phyloP scores from a whole-genome alignment of 1,284 basidiomycete genomes.

The Ceratobasidium sp. region DNA sequence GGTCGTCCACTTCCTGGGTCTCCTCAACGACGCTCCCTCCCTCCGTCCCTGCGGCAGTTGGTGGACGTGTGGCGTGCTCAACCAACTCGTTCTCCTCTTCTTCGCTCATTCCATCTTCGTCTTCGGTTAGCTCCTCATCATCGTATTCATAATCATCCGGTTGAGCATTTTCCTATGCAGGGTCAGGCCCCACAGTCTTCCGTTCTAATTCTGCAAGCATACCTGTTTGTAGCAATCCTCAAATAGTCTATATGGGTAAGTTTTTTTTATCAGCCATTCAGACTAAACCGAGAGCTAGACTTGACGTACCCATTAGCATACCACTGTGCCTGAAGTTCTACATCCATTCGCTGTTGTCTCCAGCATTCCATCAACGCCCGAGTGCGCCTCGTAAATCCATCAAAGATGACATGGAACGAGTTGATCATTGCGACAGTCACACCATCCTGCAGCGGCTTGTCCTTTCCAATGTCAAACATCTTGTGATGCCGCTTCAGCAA shows the following conservation, averaged over 20 bases:
- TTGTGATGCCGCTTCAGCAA: slow-evolving; percentile 31
- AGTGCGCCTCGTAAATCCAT: slow-evolving; percentile 24
- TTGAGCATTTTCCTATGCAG: slow-evolving; percentile 3
- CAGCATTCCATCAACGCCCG: slow-evolving; percentile 29
- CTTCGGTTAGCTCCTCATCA: slow-evolving; percentile 18
- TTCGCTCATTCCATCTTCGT: neutral
- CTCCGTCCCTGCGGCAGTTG: slow-evolving; percentile 4
- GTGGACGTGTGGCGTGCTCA: slow-evolving; percentile 27
- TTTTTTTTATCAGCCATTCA: neutral
- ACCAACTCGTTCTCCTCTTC: slow-evolving; percentile 15
- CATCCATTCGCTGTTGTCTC: slow-evolving; percentile 33
- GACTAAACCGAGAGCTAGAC: neutral
- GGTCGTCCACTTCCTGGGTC: neutral
- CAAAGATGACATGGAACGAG: slow-evolving; percentile 34
- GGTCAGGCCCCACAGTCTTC: neutral
- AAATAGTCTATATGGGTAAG: neutral
- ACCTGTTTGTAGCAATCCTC: slow-evolving; percentile 32
- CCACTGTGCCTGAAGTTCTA: slow-evolving; percentile 20
- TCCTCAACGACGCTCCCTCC: neutral
- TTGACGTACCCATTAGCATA: slow-evolving; percentile 29
- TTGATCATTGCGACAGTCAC: slow-evolving; percentile 9
- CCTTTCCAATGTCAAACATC: slow-evolving; percentile 33
- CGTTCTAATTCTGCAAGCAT: neutral
- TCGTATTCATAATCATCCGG: slow-evolving; percentile 18
- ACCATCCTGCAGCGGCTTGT: slow-evolving; percentile 28